These are phyloP conservation scores for Paulownia fortunei DNA, from an alignment of 257 asterid species.

Conservation along the genomic window DNA sequence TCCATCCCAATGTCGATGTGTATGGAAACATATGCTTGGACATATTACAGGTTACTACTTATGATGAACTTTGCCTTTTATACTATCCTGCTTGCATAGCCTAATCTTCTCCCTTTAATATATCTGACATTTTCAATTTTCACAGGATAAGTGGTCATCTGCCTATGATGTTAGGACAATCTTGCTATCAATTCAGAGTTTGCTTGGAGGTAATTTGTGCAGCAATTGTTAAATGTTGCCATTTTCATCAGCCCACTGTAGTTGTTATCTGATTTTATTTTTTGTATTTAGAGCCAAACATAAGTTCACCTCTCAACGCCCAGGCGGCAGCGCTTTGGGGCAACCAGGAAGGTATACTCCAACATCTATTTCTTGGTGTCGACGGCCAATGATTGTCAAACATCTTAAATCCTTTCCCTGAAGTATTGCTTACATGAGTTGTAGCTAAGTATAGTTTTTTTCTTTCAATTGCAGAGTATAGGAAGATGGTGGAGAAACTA, in stretches of 20 bases:
- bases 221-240: not conserved
- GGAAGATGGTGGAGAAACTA: constrained; percentile 67
- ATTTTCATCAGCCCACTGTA: not conserved
- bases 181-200: constrained; percentile 83
- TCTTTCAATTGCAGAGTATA: constrained; percentile 48
- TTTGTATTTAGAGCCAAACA: constrained; percentile 72
- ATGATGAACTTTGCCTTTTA: not conserved
- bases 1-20: constrained; percentile 91
- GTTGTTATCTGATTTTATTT: not conserved
- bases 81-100: not conserved
- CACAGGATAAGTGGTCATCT: constrained; percentile 94
- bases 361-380: not conserved
- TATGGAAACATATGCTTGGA: constrained; percentile 93
- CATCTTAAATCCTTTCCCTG: not conserved
- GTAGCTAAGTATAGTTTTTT: not conserved
- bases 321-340: constrained; percentile 91
- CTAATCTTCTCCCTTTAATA: not conserved
- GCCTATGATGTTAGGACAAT: constrained; percentile 98
- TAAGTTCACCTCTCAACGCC: constrained; percentile 86
- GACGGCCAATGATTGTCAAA: not conserved
- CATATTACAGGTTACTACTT: constrained; percentile 70
- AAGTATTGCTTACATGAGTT: not conserved
- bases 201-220: constrained; percentile 86
- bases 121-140: not conserved
- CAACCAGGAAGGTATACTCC: constrained; percentile 75